A percentile compares a stretch with the other conserved stretches of the same genome.
Evolutionary conservation across 2,329 filamentous ascomycete genomes (phyloP).

Genomic region (Cordyceps cateniannulata): DNA sequence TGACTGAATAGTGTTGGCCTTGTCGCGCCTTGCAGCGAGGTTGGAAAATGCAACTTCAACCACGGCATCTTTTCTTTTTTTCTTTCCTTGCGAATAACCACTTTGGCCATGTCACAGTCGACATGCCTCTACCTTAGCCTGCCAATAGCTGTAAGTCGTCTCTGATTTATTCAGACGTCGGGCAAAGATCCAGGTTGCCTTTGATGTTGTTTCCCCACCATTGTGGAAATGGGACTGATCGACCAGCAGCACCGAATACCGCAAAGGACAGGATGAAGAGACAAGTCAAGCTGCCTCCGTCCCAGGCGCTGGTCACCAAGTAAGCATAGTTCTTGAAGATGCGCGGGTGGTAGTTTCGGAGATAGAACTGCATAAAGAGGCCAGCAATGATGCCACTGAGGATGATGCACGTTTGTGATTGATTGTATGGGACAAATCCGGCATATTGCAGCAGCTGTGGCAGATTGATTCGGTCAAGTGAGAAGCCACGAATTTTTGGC

Average conservation of each 20-base stretch:
- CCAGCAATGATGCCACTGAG: constrained; percentile 38
- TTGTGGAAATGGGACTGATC: constrained; percentile 36
- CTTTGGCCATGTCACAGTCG: no score
- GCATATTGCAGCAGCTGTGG: constrained; percentile 49
- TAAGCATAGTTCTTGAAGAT: constrained; percentile 50
- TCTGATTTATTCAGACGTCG: constrained; percentile 27
- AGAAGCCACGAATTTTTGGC: constrained; percentile 38
- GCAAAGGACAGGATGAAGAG: constrained; percentile 50
- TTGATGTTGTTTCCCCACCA: constrained; percentile 50
- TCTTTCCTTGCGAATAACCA: no score
- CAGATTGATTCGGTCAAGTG: constrained; percentile 40
- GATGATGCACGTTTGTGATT: constrained; percentile 48
- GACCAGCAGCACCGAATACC: constrained; percentile 45
- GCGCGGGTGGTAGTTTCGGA: constrained; percentile 44
- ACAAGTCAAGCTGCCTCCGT: constrained; percentile 41
- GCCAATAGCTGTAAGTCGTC: no score
- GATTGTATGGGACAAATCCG: constrained; percentile 49
- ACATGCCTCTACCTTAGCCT: no score
- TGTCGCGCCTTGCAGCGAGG: no score
- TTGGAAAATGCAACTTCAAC: no score
- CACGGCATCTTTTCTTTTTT: no score
- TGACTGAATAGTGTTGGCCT: no score
- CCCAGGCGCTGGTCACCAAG: constrained; percentile 45
- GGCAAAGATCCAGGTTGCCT: constrained; percentile 44
- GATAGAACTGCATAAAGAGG: constrained; percentile 44